Evolutionary conservation across 2,329 filamentous ascomycete species (phyloP), one percentile per base, ranked within the genome.

Genomic region (Aureobasidium sp.): DNA sequence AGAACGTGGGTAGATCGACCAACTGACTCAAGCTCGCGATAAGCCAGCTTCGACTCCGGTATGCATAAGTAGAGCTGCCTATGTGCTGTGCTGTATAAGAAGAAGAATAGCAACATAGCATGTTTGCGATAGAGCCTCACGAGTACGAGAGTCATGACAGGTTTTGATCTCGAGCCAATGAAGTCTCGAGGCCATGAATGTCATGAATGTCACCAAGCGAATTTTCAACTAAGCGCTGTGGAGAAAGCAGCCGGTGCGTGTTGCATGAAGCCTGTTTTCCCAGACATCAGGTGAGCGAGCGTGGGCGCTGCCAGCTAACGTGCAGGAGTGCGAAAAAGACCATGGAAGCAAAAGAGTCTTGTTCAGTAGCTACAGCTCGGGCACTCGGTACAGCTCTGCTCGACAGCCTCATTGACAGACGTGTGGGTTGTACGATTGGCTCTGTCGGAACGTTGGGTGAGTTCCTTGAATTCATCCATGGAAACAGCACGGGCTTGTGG

Each of bases 211-310:
- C 53, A 48, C 32, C 43, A 48, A 59, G 32, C 55, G 55, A 57
- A 29, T 26, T 10, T 36, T 51, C 46, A 48, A 48, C 46, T 59
- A 59, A 39, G 55, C 55, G 55, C 55, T 59, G 41, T 59, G 55
- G 55, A 48, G 55, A 48, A 48, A 27, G 53, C 32, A 39, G 55
- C 55, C 53, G 41, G 27, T 29, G 32, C 7, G 46, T 34, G 41
- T 59, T 59, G 55, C 55, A 59, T 29, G 43, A 59, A 59, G 55
- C 55, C 55, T 59, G 55, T 59, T 59, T 57, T 44, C 39, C 3
- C 29, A 37, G 32, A 47, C 32, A 59, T 59, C 55, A 59, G 43
- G 41, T 59, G 55, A 59, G 53, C 53, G n/a, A 57, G 55, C 55
- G 20, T 37, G 10, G 34, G 24, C 24, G 24, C 36, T 41, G 36